Evolutionary conservation across 805 yeast species (phyloP).

Genomic region (Cyberlindnera meyerae): DNA sequence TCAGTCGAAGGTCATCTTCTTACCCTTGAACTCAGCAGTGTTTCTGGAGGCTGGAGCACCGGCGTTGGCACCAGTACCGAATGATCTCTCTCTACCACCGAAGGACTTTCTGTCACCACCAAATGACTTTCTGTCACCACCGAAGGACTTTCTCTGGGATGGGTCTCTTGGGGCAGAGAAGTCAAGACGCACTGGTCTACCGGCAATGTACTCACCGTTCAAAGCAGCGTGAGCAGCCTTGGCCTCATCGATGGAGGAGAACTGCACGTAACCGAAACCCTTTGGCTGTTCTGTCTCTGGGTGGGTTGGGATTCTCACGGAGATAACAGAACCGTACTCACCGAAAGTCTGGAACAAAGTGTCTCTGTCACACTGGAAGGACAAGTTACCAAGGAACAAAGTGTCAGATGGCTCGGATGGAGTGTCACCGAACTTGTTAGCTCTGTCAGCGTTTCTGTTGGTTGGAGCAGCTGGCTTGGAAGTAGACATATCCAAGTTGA

Average conservation of each 20-base stretch:
- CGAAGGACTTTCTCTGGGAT: conserved; percentile 29
- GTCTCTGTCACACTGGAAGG: conserved; percentile 86
- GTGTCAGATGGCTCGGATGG: conserved; percentile 94
- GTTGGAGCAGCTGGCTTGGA: conserved; percentile 63
- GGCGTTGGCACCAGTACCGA: conserved; percentile 51
- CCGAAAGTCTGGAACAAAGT: conserved; percentile 67
- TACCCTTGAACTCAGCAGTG: conserved; percentile 72
- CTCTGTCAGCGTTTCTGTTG: conserved; percentile 66
- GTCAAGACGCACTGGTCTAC: conserved; percentile 93
- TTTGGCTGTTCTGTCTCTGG: conserved; percentile 98
- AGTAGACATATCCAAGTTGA: conserved; percentile 88
- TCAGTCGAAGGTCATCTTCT: conserved; percentile 77
- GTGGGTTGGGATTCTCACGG: conserved; percentile 95
- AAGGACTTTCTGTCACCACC: conserved; percentile 34
- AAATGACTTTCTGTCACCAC: conserved; percentile 34
- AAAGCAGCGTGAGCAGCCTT: conserved; percentile 79
- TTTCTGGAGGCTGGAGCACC: conserved; percentile 35
- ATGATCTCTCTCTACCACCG: conserved; percentile 40
- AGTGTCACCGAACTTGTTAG: conserved; percentile 84
- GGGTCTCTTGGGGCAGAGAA: conserved; percentile 84
- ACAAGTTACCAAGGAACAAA: conserved; percentile 90
- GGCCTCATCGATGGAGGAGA: conserved; percentile 81
- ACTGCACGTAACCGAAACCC: conserved; percentile 98
- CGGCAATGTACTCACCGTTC: conserved; percentile 85
- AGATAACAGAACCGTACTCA: conserved; percentile 74